A percentile compares a stretch with the other conserved stretches of the same genome.
These are phyloP conservation scores for Brettanomyces nanus DNA, from an alignment of 805 yeast species.

Conservation along the genomic window DNA sequence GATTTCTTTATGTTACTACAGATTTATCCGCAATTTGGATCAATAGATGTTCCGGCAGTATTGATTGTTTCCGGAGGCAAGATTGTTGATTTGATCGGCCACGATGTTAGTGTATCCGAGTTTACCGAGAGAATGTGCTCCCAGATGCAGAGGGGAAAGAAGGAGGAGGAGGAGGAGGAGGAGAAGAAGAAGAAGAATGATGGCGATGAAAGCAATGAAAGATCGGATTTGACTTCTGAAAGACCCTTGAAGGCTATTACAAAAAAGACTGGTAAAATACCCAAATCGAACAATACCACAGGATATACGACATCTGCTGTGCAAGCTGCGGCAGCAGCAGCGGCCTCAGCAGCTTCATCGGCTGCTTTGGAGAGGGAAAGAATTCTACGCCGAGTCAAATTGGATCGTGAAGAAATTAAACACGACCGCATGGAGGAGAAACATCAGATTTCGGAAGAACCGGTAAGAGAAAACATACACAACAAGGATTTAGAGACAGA, in stretches of 20 bases:
- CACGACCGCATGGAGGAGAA: constrained; percentile 4
- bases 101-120: constrained; percentile 8
- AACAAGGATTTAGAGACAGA: constrained; percentile 23
- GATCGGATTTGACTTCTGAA: constrained; percentile 1
- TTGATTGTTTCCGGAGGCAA: constrained; percentile 43
- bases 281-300: constrained; percentile 3
- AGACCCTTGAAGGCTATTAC: neutral
- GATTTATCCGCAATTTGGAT: constrained; percentile 36
- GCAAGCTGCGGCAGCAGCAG: constrained; percentile 32
- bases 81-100: constrained; percentile 27
- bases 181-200: neutral
- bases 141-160: constrained; percentile 4
- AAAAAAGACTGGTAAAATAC: constrained; percentile 6
- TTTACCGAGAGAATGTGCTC: constrained; percentile 24
- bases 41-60: constrained; percentile 45
- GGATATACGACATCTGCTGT: constrained; percentile 27
- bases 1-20: constrained; percentile 44
- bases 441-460: constrained; percentile 4
- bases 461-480: constrained; percentile 18
- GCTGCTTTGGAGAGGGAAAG: constrained; percentile 45
- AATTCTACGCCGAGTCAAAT: constrained; percentile 41
- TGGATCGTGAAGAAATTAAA: constrained; percentile 32
- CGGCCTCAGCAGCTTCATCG: constrained; percentile 31
- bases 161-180: neutral
- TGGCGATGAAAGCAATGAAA: neutral